Evolutionary conservation across 139 green algal genomes (phyloP), one percentile per base, ranked within the genome.

Genomic region (Spirogloea muscicola): DNA sequence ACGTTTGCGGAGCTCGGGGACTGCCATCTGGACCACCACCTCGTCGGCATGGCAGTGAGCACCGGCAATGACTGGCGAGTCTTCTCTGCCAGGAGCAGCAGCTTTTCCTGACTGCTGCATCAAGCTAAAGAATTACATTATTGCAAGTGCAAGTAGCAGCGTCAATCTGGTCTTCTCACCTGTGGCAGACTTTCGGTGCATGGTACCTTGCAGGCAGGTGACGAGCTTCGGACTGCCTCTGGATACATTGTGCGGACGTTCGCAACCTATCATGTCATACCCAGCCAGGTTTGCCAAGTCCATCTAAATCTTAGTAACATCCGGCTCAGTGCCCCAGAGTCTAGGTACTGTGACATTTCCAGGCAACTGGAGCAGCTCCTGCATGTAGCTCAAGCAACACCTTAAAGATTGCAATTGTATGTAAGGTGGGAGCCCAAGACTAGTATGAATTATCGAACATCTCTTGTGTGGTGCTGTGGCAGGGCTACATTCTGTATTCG

Each of bases 401-500:
- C 43, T 51, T 51, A 10, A 51, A 51, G 43, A 10, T 10, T 13
- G 43, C 43, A 13, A 13, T n/a, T n/a, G 43, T 10, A 51, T 10
- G 13, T 10, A 51, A 25, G 10, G 43, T 10, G 43, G 43, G 43
- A 27, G 5, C 25, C 2, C 25, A 31, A 27, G 49, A 27, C 13
- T 58, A 27, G 2, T 21, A 10, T 58, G 33, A 25, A 37, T 33
- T 33, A 44, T 42, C 27, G 3, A 0, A 29, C 31, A 18, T 42
- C 4, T 58, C 1, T 25, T 65, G 1, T 21, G 18, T 55, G 79
- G n/a, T 69, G 7, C 3, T 31, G 42, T 29, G 13, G n/a, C 62
- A 71, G 55, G 88, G 89, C 18, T 94, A 94, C 65, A 25, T 91
- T 3, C 33, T 94, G 4, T 90, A 86, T 60, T 83, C 68, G 3